Conservation (phyloP, 2,329 filamentous ascomycete genomes). For the Alternaria postmessia region DNA sequence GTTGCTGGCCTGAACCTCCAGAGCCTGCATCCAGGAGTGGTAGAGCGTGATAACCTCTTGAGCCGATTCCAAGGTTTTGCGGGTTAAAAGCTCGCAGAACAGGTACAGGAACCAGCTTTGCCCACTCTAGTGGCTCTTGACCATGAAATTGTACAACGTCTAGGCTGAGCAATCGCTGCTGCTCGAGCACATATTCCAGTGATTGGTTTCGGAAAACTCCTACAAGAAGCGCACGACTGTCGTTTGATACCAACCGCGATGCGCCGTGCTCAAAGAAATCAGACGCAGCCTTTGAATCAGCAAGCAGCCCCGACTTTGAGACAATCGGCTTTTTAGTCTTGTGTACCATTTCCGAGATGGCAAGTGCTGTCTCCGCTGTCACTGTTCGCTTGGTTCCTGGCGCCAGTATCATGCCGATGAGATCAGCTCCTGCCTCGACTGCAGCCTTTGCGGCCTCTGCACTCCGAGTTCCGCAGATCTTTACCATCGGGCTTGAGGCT, state of each 20-base stretch:
- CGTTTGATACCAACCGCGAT: conserved; percentile 57
- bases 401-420: conserved; percentile 92
- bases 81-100: conserved; percentile 88
- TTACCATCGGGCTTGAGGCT: conserved; percentile 68
- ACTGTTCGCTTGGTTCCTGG: conserved; percentile 82
- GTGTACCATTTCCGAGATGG: conserved; percentile 83
- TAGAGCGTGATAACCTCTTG: conserved; percentile 81
- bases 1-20: conserved; percentile 79
- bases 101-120: conserved; percentile 85
- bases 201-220: conserved; percentile 95
- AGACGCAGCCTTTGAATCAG: conserved; percentile 52
- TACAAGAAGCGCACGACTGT: conserved; percentile 76
- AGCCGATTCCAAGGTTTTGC: conserved; percentile 72
- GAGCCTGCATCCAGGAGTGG: conserved; percentile 87
- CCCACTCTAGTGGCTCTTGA: conserved; percentile 91
- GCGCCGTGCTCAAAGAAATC: conserved; percentile 76
- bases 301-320: conserved; percentile 31
- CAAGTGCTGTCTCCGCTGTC: conserved; percentile 76
- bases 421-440: conserved; percentile 85
- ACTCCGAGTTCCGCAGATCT: conserved; percentile 92
- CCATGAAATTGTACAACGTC: conserved; percentile 95
- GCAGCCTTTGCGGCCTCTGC: conserved; percentile 81
- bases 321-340: conserved; percentile 51
- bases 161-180: conserved; percentile 77
- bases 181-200: conserved; percentile 78